Evolutionary conservation across 2,329 filamentous ascomycete species (phyloP), one percentile per base, ranked within the genome.

Genomic region (Paecilomyces fulvus): DNA sequence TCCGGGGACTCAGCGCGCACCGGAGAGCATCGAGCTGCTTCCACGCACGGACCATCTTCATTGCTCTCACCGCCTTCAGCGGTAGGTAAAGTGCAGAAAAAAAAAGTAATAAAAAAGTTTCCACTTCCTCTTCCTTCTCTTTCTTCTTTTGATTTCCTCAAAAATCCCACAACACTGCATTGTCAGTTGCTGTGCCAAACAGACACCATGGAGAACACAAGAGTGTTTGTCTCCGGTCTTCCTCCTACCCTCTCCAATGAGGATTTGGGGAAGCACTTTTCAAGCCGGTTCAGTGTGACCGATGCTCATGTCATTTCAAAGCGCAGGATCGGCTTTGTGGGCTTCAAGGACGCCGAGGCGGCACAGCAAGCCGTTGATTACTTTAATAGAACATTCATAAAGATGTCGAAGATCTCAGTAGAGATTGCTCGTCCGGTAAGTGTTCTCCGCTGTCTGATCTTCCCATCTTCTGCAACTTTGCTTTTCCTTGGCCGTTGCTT

Each of bases 311-410:
- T 96, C 70, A 89, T 97, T 69, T 84, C 90, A 5, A 86, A 91
- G 67, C 85, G 94, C 66, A 84, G 92, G 64, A 96, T 99, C 73
- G 94, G 92, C 65, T 99, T 96, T 80, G 85, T 99, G 58, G 94
- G 94, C 60, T 97, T 92, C 80, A 92, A 89, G 75, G 89, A 83
- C 53, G 78, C 88, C 12, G 84, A 92, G 60, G 87, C 90, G 70
- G 94, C 94, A 56, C 79, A 83, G 56, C 83, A 86, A 68, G 92
- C 94, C 49, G 88, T 95, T 70, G 92, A 89, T 73, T 95, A 96
- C 78, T 96, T 96, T 80, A 92, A 99, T 79, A 90, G 84, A 71
- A 87, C 92, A 61, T 99, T 91, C 75, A 90, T 99, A 66, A 90
- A 91, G 65, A 94, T 96, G 89, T 96, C 92, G 57, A 95, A 87